These are phyloP conservation scores for Pseudogymnoascus sp. DNA, from an alignment of 2,329 filamentous ascomycete species.

Conservation along the genomic window DNA sequence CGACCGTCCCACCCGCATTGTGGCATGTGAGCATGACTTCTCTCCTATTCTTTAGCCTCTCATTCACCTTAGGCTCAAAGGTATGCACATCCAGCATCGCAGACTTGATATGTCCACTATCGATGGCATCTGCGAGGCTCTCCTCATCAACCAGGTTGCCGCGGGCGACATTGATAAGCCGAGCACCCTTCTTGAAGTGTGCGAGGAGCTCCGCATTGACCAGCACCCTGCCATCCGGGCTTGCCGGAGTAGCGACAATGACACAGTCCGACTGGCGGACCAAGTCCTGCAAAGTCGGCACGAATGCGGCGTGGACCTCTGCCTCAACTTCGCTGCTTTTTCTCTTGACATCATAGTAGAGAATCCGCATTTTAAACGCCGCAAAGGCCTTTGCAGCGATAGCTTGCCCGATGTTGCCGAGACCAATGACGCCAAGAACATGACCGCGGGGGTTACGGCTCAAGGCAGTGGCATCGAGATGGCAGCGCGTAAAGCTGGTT, in stretches of 20 bases:
- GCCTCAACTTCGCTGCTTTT: conserved; percentile 33
- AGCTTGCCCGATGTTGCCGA: conserved; percentile 59
- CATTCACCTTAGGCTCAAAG: conserved; percentile 44
- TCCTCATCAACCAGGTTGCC: conserved; percentile 61
- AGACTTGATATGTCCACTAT: conserved; percentile 42
- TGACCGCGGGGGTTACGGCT: conserved; percentile 59
- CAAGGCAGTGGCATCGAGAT: conserved; percentile 51
- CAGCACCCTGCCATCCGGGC: conserved; percentile 40
- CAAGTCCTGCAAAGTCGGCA: conserved; percentile 46
- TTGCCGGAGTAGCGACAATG: conserved; percentile 54
- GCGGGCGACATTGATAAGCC: conserved; percentile 61
- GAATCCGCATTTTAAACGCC: conserved; percentile 61
- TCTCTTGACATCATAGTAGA: conserved; percentile 53
- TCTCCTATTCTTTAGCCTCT: conserved; percentile 24
- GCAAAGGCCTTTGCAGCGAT: conserved; percentile 53
- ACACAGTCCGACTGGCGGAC: conserved; percentile 51
- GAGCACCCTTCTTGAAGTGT: conserved; percentile 47
- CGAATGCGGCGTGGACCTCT: conserved; percentile 47
- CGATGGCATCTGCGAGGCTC: conserved; percentile 54
- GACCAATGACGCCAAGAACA: conserved; percentile 59
- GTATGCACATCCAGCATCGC: conserved; percentile 61
- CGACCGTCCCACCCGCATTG: conserved; percentile 60
- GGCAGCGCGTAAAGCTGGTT: conserved; percentile 49
- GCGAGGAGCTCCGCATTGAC: conserved; percentile 44
- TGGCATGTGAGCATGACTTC: conserved; percentile 56